phyloP scores from a whole-genome alignment of 495 filamentous ascomycete genomes.

The Hypoxylon trugodes region DNA sequence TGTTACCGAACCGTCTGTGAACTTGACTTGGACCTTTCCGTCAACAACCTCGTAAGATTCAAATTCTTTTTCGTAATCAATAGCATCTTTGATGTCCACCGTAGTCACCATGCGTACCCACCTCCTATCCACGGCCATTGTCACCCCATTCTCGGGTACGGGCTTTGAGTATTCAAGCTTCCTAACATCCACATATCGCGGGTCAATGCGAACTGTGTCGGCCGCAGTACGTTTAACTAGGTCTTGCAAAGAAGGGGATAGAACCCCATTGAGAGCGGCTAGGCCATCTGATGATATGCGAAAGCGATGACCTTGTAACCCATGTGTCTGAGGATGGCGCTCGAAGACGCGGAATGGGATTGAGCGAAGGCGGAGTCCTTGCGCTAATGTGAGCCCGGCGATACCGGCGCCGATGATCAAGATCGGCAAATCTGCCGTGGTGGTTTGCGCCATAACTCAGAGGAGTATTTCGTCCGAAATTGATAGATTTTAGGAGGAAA shows the following conservation, averaged over 20 bases:
- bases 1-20: slow-evolving; percentile 49
- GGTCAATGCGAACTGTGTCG: slow-evolving; percentile 26
- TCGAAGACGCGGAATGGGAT: slow-evolving; percentile 61
- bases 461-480: too few species aligned
- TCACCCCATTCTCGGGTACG: slow-evolving; percentile 5
- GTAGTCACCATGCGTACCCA: slow-evolving; percentile 36
- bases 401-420: slow-evolving; percentile 57
- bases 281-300: slow-evolving; percentile 48
- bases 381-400: slow-evolving; percentile 56
- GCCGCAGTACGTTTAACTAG: slow-evolving; percentile 31
- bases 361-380: slow-evolving; percentile 53
- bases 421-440: slow-evolving; percentile 24
- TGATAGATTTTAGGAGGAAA: too few species aligned
- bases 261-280: slow-evolving; percentile 35
- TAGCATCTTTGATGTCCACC: slow-evolving; percentile 44
- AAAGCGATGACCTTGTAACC: slow-evolving; percentile 48
- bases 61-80: slow-evolving; percentile 56
- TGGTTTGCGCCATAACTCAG: neutral
- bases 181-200: slow-evolving; percentile 33
- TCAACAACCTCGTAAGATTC: slow-evolving; percentile 44
- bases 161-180: slow-evolving; percentile 32
- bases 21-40: slow-evolving; percentile 47
- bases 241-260: slow-evolving; percentile 27
- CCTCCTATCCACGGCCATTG: slow-evolving; percentile 34
- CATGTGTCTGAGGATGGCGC: slow-evolving; percentile 44